Evolutionary conservation across 257 asterid genomes (phyloP).

Genomic region (Nicotiana tabacum): DNA sequence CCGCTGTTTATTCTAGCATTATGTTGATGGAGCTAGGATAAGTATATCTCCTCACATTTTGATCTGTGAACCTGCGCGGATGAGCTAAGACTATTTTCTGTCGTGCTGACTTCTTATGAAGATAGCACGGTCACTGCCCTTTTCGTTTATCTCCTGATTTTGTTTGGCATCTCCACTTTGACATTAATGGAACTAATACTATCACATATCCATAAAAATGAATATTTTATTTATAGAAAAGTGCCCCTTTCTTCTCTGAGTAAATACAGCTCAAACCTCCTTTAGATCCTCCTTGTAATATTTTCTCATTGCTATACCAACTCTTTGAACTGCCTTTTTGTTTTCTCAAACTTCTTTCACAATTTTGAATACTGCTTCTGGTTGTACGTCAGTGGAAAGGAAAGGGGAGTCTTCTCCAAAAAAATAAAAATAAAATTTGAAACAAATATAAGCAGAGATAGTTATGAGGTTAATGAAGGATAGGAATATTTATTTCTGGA

Average conservation of each 20-base stretch:
- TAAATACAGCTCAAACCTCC: not conserved
- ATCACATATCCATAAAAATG: not conserved
- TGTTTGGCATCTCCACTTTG: not conserved
- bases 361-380: not conserved
- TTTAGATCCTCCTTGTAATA: not conserved
- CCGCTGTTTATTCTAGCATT: not conserved
- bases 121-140: not conserved
- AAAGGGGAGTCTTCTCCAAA: not conserved
- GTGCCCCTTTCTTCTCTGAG: not conserved
- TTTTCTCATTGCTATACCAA: not conserved
- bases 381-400: not conserved
- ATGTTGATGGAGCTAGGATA: not conserved
- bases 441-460: not conserved
- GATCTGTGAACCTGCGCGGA: too few species aligned
- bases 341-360: not conserved
- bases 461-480: not conserved
- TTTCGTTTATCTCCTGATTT: not conserved
- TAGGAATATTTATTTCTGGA: not conserved
- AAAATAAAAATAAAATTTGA: not conserved
- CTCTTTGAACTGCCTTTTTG: not conserved
- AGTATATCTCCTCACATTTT: not conserved
- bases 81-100: not conserved
- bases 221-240: not conserved
- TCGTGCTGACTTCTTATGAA: not conserved
- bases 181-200: not conserved